phyloP scores from a whole-genome alignment of 1,284 basidiomycete genomes.

The Malassezia sympodialis region DNA sequence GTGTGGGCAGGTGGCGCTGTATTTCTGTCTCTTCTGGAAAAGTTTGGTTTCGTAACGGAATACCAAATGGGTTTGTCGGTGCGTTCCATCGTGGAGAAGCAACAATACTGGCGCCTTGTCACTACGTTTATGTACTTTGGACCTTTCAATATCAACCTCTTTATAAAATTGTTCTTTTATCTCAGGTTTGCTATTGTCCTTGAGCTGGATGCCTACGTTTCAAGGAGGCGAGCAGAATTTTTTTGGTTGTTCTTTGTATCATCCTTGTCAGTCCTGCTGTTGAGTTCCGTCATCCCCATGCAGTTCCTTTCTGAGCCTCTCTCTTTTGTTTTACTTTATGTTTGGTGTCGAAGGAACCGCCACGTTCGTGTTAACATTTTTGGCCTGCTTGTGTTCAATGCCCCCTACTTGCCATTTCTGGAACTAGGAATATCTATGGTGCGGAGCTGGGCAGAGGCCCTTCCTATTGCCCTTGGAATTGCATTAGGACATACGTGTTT shows the following conservation, averaged over 20 bases:
- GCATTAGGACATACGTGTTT: conserved; percentile 41
- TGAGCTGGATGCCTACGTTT: conserved; percentile 88
- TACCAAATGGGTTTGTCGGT: conserved; percentile 42
- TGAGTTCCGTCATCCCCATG: conserved; percentile 48
- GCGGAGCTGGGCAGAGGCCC: conserved; percentile 56
- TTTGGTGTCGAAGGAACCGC: conserved; percentile 90
- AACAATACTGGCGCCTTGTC: conserved; percentile 71
- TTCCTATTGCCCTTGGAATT: conserved; percentile 39
- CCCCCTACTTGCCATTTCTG: conserved; percentile 90
- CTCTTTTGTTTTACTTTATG: conserved; percentile 68
- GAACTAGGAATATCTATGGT: conserved; percentile 74
- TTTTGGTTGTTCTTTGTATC: conserved; percentile 77
- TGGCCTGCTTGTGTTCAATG: conserved; percentile 83
- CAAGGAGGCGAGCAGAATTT: conserved; percentile 67
- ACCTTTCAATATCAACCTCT: conserved; percentile 59
- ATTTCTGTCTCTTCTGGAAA: conserved; percentile 26
- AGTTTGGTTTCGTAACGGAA: conserved; percentile 29
- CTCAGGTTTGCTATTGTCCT: conserved; percentile 93
- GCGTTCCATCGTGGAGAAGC: conserved; percentile 27
- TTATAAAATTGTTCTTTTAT: conserved; percentile 93
- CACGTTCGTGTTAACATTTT: conserved; percentile 89
- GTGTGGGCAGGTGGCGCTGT: conserved; percentile 31
- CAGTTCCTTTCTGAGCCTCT: conserved; percentile 27
- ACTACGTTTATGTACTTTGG: conserved; percentile 97
- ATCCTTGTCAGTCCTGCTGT: conserved; percentile 56